Conservation (phyloP, 176 grass and related monocot species). For the Thinopyrum elongatum region DNA sequence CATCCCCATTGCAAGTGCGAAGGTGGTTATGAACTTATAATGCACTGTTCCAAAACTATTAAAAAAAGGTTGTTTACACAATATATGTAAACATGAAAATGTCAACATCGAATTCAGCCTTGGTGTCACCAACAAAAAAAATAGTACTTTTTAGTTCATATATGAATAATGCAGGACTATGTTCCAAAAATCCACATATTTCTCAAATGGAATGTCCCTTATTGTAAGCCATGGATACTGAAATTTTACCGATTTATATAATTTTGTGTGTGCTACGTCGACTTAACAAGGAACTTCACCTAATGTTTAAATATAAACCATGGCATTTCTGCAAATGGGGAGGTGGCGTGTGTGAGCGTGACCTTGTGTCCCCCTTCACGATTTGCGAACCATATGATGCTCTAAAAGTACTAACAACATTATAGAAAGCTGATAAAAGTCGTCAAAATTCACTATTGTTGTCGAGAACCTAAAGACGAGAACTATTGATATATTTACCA, state of each 20-base stretch:
- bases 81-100: neutral
- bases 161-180: neutral
- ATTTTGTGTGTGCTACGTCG: neutral
- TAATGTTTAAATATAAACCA: neutral
- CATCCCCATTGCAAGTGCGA: neutral
- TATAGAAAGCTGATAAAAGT: neutral
- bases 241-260: neutral
- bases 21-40: neutral
- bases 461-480: neutral
- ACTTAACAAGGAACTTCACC: neutral
- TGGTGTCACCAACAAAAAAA: neutral
- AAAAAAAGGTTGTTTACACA: neutral
- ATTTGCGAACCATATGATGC: neutral
- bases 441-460: neutral
- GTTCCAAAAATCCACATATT: too few species aligned
- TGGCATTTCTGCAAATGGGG: neutral
- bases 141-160: neutral
- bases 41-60: neutral
- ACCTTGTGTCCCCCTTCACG: too few species aligned
- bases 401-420: neutral
- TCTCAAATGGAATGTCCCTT: neutral
- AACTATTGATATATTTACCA: too few species aligned
- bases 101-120: neutral
- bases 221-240: neutral
- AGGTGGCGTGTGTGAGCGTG: neutral